A percentile compares a stretch with the other conserved stretches of the same genome.
Evolutionary conservation across 1,139 yeast species (phyloP).

Genomic region (Nadsonia commutata): DNA sequence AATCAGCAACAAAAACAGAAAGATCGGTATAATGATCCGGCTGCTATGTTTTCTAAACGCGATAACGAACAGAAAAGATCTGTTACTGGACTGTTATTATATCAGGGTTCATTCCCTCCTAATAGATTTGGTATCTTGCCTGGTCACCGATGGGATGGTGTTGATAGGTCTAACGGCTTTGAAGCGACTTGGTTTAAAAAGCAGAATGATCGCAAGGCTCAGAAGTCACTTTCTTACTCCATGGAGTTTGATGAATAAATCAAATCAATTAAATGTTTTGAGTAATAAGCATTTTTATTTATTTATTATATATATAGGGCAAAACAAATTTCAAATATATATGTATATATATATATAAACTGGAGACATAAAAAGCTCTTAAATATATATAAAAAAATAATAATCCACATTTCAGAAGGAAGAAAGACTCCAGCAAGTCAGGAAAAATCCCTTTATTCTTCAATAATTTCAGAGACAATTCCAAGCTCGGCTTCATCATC

Average conservation of each 20-base stretch:
- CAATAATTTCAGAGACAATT: background rate
- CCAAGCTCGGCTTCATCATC: background rate
- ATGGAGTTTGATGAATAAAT: constrained; percentile 14
- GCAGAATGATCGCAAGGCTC: constrained; percentile 32
- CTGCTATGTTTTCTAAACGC: constrained; percentile 29
- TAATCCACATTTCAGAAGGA: too few species aligned
- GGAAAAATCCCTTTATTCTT: too few species aligned
- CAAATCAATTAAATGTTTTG: too few species aligned
- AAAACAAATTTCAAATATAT: too few species aligned
- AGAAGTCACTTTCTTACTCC: constrained; percentile 24
- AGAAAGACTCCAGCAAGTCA: too few species aligned
- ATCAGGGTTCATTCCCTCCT: constrained; percentile 39
- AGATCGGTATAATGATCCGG: constrained; percentile 55
- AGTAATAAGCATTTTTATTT: too few species aligned
- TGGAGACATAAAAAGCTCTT: background rate
- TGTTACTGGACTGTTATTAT: constrained; percentile 24
- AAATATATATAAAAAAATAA: background rate
- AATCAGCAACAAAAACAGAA: constrained; percentile 25
- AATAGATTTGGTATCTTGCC: constrained; percentile 69
- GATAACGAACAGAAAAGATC: background rate
- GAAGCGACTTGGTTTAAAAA: constrained; percentile 50
- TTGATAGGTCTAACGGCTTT: constrained; percentile 83
- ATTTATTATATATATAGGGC: too few species aligned
- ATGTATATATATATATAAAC: background rate
- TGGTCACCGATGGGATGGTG: constrained; percentile 87